Evolutionary conservation across 495 filamentous ascomycete species (phyloP), one percentile per base, ranked within the genome.

Genomic region (Annulohypoxylon bovei): DNA sequence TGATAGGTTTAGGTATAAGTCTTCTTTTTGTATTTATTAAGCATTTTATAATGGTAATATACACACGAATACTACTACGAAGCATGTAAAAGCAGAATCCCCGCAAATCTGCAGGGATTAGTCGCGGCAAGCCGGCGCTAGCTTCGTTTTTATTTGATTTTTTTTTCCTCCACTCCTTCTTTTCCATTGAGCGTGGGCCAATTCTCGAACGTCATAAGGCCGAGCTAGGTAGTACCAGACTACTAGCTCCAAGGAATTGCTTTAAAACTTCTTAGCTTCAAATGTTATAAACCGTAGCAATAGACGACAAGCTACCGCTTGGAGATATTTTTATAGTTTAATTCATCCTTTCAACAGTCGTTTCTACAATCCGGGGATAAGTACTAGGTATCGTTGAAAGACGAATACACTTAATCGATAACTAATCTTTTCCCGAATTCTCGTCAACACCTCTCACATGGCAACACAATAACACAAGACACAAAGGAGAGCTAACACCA

Each of bases 181-280:
- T 18, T 37, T 18, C 23, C 23, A 44, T 62, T 49, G 22, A 49
- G 56, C 33, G 4, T 55, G 37, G 40, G 52, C 44, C 67, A 62
- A 71, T 57, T 67, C 14, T 46, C 33, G 18, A 72, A 72, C 69
- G 69, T 72, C 69, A 68, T 72, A 62, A 68, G 52, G 50, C 56
- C 44, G 55, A 65, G 60, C 67, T 69, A 60, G 6, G 22, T 47
- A 23, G 22, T 47, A 47, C 20, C 28, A 47, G 28, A 42, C 18
- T 39, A 9, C 57, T 44, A 69, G 52, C 67, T 64, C 32, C 44
- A 9, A 33, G 56, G 44, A 64, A 40, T 47, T 40, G 35, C 33
- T 22, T 69, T 58, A 67, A 5, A 61, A 58, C 25, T 42, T 54
- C 23, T 56, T 50, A 65, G 67, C 28, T 57, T 50, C 22, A 23